These are phyloP conservation scores for Acer saccharum DNA, from an alignment of 345 rosid species.

Conservation along the genomic window DNA sequence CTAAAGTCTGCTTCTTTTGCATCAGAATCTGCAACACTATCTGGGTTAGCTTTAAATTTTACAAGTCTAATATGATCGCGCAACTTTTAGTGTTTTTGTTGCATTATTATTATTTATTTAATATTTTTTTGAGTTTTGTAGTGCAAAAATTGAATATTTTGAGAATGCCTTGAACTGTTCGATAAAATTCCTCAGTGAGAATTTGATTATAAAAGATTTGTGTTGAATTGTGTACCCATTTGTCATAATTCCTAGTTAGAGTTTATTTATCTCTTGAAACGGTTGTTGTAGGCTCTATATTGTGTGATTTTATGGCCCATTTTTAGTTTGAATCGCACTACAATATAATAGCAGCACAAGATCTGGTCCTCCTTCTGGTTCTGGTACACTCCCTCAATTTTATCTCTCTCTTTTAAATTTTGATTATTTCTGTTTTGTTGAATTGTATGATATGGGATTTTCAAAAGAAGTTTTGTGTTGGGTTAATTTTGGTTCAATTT, in stretches of 20 bases:
- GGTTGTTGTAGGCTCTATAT: not conserved
- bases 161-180: not conserved
- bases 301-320: not conserved
- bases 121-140: not conserved
- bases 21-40: not conserved
- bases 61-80: not conserved
- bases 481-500: too few species aligned
- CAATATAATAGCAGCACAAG: too few species aligned
- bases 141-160: not conserved
- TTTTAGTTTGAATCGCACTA: not conserved
- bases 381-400: too few species aligned
- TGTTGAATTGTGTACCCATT: not conserved
- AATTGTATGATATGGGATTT: too few species aligned
- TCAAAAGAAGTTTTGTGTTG: too few species aligned
- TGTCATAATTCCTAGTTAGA: conserved; percentile 1
- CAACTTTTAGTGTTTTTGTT: not conserved
- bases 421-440: too few species aligned
- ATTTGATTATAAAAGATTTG: not conserved
- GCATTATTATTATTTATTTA: not conserved
- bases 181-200: conserved; percentile 3
- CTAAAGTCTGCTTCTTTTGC: not conserved
- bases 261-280: not conserved
- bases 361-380: too few species aligned
- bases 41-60: conserved; percentile 3
- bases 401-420: too few species aligned